Conservation (phyloP, 148 eudicot genomes). For the Suaeda aralocaspica region DNA sequence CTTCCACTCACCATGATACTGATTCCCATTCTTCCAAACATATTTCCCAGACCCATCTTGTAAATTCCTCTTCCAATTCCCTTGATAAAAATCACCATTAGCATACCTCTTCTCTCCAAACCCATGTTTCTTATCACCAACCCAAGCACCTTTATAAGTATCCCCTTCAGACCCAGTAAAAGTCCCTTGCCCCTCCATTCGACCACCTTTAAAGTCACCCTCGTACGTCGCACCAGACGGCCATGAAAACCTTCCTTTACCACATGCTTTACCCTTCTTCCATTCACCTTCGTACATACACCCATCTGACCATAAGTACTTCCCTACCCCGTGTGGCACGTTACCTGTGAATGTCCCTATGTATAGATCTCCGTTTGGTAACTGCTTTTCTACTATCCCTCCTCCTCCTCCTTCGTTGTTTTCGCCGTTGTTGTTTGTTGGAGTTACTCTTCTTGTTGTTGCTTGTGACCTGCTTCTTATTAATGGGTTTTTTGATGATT, state of each 20-base stretch:
- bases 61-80: constrained; percentile 54
- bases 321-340: constrained; percentile 70
- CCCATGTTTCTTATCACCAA: constrained; percentile 57
- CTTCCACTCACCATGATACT: constrained; percentile 67
- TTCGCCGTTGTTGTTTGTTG: constrained; percentile 21
- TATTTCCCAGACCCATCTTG: constrained; percentile 75
- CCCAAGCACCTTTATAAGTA: constrained; percentile 65
- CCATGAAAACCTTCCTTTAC: constrained; percentile 92
- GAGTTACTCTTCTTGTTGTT: constrained; percentile 44
- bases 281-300: constrained; percentile 96
- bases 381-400: constrained; percentile 43
- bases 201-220: constrained; percentile 74
- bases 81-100: constrained; percentile 78
- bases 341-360: constrained; percentile 59
- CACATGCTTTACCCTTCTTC: constrained; percentile 80
- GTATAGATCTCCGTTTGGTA: constrained; percentile 86
- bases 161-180: constrained; percentile 75
- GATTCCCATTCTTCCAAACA: constrained; percentile 77
- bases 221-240: constrained; percentile 86
- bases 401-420: constrained; percentile 20
- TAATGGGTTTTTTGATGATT: constrained; percentile 14
- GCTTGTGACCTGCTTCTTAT: constrained; percentile 47
- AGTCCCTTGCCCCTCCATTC: constrained; percentile 81
- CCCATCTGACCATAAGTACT: constrained; percentile 89
- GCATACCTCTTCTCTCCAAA: constrained; percentile 60